Percentiles rank a stretch among this genome's conserved stretches.
Conservation (phyloP, 2,329 filamentous ascomycete genomes). For the Trichoderma simmonsii region DNA sequence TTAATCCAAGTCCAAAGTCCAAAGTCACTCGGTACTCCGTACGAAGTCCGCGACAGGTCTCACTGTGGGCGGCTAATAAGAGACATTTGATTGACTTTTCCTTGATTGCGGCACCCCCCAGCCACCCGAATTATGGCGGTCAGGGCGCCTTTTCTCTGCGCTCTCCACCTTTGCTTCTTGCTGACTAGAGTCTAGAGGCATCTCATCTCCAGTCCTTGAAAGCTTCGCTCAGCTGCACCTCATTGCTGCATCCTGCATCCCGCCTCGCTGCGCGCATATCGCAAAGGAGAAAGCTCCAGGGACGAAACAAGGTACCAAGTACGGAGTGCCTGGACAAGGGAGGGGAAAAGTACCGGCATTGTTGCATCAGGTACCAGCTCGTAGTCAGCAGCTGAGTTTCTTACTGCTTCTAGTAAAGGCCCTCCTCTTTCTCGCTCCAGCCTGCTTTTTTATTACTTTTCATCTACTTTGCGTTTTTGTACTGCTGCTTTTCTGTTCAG, state of each 20-base stretch:
- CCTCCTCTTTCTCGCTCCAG: not conserved
- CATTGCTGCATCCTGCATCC: constrained; percentile 16
- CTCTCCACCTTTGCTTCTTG: not conserved
- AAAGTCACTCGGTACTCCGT: not conserved
- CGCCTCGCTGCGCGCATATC: constrained; percentile 7
- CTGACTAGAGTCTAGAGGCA: not conserved
- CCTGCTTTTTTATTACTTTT: not conserved
- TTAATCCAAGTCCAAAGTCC: not conserved
- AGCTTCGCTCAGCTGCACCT: constrained; percentile 17
- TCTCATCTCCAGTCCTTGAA: not conserved
- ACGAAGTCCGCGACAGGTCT: not conserved
- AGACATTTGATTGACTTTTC: not conserved
- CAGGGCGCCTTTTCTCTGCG: constrained; percentile 6
- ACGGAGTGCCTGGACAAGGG: not conserved
- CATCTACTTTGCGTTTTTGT: not conserved
- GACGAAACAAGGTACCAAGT: not conserved
- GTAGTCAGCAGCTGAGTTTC: not conserved
- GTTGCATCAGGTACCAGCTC: not conserved
- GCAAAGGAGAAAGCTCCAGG: constrained; percentile 4
- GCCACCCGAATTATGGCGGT: constrained; percentile 33
- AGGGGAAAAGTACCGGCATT: not conserved
- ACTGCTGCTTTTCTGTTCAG: not conserved
- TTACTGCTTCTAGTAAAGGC: constrained; percentile 1
- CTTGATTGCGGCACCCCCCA: constrained; percentile 21
- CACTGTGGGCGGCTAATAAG: not conserved